These are phyloP conservation scores for Arthroderma uncinatum DNA, from an alignment of 2,329 filamentous ascomycete species.

Conservation along the genomic window DNA sequence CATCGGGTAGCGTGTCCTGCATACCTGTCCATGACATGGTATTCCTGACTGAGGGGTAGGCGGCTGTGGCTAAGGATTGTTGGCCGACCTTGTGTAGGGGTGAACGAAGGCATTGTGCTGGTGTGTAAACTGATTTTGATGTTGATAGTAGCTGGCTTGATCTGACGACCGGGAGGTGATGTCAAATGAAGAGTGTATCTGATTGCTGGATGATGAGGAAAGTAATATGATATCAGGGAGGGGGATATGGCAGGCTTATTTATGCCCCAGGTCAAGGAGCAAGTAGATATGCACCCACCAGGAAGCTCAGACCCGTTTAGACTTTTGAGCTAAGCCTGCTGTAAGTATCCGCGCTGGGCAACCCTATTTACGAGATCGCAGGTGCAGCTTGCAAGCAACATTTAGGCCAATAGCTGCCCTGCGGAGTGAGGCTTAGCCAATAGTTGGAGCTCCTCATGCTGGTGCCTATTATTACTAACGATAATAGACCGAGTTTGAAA, in stretches of 20 bases:
- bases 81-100: conserved; percentile 10
- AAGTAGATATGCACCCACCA: not conserved
- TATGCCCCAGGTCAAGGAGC: not conserved
- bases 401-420: not conserved
- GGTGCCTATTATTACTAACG: conserved; percentile 6
- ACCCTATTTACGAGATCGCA: conserved; percentile 5
- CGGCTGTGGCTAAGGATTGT: conserved; percentile 7
- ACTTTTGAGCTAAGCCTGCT: conserved; percentile 1
- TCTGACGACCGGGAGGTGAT: no score
- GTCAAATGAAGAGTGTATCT: not conserved
- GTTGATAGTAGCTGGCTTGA: no score
- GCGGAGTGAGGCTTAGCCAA: conserved; percentile 3
- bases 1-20: conserved; percentile 27
- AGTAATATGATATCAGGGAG: not conserved
- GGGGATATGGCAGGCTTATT: not conserved
- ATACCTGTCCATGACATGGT: conserved; percentile 26
- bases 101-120: conserved; percentile 37
- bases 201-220: conserved; percentile 3
- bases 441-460: not conserved
- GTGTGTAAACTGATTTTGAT: not conserved
- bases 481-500: not conserved
- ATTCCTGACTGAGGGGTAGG: conserved; percentile 22
- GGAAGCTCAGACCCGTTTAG: not conserved
- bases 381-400: not conserved
- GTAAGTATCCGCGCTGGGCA: conserved; percentile 4